Base-by-base conservation (phyloP, 1,284 basidiomycete genomes). In the Malassezia furfur region DNA sequence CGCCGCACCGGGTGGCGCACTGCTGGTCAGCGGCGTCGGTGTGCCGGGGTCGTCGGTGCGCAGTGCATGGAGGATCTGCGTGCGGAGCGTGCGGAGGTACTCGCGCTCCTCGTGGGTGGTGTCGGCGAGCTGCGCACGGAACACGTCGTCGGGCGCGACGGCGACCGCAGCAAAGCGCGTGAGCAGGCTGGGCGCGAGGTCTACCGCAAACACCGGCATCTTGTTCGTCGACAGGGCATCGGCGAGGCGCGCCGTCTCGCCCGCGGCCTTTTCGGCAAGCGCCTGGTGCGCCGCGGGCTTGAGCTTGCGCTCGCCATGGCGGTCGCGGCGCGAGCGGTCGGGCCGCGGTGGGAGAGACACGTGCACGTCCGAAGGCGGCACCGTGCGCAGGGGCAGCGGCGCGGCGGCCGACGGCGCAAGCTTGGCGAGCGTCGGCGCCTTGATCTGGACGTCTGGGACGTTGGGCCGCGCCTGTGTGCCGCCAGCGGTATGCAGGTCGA, bases 131-230 rank as follows among this genome's bases (percentile, higher is more conserved):
- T 68, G 61, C 3, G 64, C 54, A 6, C 62, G 57, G 45, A 70
- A 67, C 32, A 61, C 54, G 39, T 64, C 62, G 31, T 52, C 55
- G 3, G 36, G 50, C 38, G 35, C 63, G 43, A 30, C 59, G 51
- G 52, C 65, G 43, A 46, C 63, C 45, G 19, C 56, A 47, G 57
- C 62, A 61, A 21, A 52, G 15, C 50, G 55, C 17, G 65, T 62
- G 12, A 66, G 60, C 1, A 65, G 50, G 5, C 60, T 49, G 14
- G 62, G 59, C 11, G 61, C 48, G 19, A 72, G 58, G 49, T 72
- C 68, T 2, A 70, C 67, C 15, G 67, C 70, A 17, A 69, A 43
- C 25, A 72, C 60, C 15, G 70, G 66, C 9, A 68, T 46, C n/a
- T 60, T 56, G 25, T 67, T 66, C 10, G 57, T 48, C 14, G 64